Base-by-base conservation (phyloP, 495 filamentous ascomycete species). In the Daldinia vernicosa region DNA sequence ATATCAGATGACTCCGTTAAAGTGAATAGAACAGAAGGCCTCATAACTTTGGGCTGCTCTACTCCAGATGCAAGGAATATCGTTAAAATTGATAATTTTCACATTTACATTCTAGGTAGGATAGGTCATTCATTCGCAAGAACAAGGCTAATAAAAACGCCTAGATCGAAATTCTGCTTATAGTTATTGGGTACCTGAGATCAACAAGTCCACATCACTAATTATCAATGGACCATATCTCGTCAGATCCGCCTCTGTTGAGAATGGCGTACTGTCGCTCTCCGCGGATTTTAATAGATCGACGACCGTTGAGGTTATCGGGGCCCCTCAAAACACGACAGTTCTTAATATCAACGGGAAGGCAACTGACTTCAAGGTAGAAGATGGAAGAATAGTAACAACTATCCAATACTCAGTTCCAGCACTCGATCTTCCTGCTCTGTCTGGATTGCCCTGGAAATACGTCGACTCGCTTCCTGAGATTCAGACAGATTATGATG, bases 201-300 rank as follows among this genome's bases (percentile, higher is more conserved):
- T 88, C 3, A 77, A 76, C 1, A 63, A 58, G 33, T 37, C 66
- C 9, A 57, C 53, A 1, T 70, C 87, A 65, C 78, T 92, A 2
- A 92, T 94, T 62, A 81, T 93, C 59, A 85, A 90, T 68, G 92
- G 89, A 0, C 89, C 90, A 11, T 93, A 94, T 75, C 89, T 95
- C 19, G 81, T 93, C 30, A 86, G 92, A 33, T 87, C 81, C 6
- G 89, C 87, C 0, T 81, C 80, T 7, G 65, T 91, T 11, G 39
- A 83, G 19, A 85, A 86, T 12, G 74, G 59, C 4, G 79, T 80
- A 7, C 77, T 93, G 6, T 80, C 87, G 27, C 75, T 94, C 15
- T 84, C 84, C 28, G 91, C 88, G 4, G 92, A 94, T 71, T 84
- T 93, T 76, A 93, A 93, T 69, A 80, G 82, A 8, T 92, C 90